Conservation (phyloP, 140 eudicot species). For the Anethum foeniculum region DNA sequence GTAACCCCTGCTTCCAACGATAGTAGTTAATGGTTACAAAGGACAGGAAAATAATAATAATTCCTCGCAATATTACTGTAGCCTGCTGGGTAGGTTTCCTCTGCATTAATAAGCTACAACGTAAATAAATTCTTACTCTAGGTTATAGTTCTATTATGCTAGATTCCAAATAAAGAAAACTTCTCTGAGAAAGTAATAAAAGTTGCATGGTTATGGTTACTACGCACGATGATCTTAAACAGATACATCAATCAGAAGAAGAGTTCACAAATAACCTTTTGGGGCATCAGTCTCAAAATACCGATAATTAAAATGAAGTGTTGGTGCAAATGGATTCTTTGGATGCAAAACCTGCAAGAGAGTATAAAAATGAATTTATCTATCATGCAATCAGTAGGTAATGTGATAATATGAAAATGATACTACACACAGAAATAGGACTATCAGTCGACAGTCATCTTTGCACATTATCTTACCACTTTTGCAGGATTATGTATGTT, state of each 20-base stretch:
- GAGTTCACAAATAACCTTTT: slow-evolving; percentile 48
- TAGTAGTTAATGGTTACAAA: not conserved
- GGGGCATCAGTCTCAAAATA: slow-evolving; percentile 99
- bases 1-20: not conserved
- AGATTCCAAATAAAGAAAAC: not conserved
- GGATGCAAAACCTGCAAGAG: slow-evolving; percentile 90
- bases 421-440: not conserved
- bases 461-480: not conserved
- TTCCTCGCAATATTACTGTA: not conserved
- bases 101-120: not conserved
- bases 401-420: not conserved
- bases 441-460: not conserved
- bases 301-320: slow-evolving; percentile 93
- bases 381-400: not conserved
- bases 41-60: not conserved
- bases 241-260: not conserved
- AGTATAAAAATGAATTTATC: not conserved
- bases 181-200: slow-evolving; percentile 5
- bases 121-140: not conserved
- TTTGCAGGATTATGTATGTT: not conserved
- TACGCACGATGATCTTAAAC: not conserved
- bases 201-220: not conserved
- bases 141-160: not conserved
- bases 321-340: slow-evolving; percentile 98
- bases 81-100: not conserved